Evolutionary conservation across 192 early-diverging fungal species (phyloP), one percentile per base, ranked within the genome.

Genomic region (Pecoramyces ruminantium): DNA sequence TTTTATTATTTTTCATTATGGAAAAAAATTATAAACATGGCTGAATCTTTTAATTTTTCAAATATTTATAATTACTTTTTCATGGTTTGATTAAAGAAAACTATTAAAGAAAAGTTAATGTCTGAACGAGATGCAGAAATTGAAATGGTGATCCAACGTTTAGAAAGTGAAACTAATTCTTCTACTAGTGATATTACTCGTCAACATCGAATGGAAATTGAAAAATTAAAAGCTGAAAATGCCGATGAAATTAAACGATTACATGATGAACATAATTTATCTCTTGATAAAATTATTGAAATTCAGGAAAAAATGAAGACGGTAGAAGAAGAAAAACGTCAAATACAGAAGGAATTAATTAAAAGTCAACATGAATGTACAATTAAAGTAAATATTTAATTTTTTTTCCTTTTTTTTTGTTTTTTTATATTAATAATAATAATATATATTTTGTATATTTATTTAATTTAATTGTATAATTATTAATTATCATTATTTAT

Each of bases 101-200:
- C 30, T 77, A 86, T 90, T 82, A 87, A 88, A 79, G 89, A 89
- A 79, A 84, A 82, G 83, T 83, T 90, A 18, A 80, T 90, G 17
- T 42, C 83, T 58, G 87, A 90, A 79, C 81, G 89, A 9, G 89
- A 90, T 82, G 86, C 86, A 17, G 89, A 90, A 81, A 85, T 90
- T 27, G 89, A 90, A 80, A 83, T 88, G 84, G 84, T 90, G 8
- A 85, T 90, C 15, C 84, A 88, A 82, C 85, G 88, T 67, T 78
- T 90, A 18, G 89, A 90, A 79, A 83, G 82, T 67, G 89, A 90
- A 79, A 87, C 88, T 12, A 85, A 80, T 82, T 88, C 84, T 6
- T 86, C 79, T 38, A 84, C 86, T 18, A 85, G 84, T 39, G 89
- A 90, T 42, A 86, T 83, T 29, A 81, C 83, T 18, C 83, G 87